These are phyloP conservation scores for Fusarium oligoseptatum DNA, from an alignment of 2,329 filamentous ascomycete genomes.

Conservation along the genomic window DNA sequence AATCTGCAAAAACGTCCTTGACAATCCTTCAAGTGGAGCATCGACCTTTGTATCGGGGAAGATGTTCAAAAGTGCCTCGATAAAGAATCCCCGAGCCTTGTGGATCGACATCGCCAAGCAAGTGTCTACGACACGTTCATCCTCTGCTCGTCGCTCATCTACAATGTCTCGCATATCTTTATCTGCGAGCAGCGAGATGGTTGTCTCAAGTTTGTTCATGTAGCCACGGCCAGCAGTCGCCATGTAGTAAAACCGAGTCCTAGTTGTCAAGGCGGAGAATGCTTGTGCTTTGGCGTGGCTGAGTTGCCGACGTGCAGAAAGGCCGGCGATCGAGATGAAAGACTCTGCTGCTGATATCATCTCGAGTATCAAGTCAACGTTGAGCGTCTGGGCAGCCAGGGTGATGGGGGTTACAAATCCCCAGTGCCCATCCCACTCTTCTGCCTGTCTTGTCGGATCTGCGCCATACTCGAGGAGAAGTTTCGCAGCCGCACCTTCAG, in stretches of 20 bases:
- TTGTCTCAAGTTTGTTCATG: neutral
- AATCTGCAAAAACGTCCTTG: neutral
- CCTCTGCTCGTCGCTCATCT: neutral
- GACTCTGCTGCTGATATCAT: neutral
- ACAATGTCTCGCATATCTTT: neutral
- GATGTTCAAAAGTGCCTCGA: neutral
- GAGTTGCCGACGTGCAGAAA: neutral
- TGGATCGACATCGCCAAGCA: neutral
- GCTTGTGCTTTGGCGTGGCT: neutral
- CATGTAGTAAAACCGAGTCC: neutral
- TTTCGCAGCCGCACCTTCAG: neutral
- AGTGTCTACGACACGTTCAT: neutral
- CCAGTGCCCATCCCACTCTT: neutral
- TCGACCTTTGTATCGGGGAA: neutral
- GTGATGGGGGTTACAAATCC: neutral
- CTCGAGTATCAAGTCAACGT: neutral
- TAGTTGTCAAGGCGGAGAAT: neutral
- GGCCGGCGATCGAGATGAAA: neutral
- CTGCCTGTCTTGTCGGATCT: neutral
- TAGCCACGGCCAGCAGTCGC: neutral
- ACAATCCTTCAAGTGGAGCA: neutral
- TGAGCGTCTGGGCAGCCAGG: neutral
- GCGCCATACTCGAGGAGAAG: neutral
- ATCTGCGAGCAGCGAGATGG: neutral
- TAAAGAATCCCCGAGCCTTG: neutral